phyloP scores from a whole-genome alignment of 2,329 filamentous ascomycete genomes.

The Talaromyces sp. region DNA sequence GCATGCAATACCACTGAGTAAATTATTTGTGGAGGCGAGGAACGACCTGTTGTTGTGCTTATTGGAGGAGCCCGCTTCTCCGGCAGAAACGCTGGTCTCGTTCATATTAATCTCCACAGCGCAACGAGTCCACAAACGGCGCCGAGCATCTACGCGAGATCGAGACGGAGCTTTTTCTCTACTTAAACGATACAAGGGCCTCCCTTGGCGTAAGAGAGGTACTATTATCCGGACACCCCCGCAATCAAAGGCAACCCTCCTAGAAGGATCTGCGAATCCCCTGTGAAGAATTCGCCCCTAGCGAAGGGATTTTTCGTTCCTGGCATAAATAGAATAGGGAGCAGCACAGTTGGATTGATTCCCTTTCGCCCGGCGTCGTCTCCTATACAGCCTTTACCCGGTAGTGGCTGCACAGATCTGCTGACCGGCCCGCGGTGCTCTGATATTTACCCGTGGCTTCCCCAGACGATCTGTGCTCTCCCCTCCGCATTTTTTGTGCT shows the following conservation, averaged over 20 bases:
- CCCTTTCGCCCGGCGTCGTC: background rate
- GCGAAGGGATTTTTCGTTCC: background rate
- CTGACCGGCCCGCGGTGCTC: background rate
- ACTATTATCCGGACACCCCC: background rate
- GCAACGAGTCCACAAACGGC: background rate
- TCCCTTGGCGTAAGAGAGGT: background rate
- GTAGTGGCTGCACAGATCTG: background rate
- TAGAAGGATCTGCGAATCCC: background rate
- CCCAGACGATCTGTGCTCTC: slow-evolving; percentile 10
- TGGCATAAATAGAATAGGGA: background rate
- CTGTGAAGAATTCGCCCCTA: background rate
- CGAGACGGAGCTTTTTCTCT: background rate
- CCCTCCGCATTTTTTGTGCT: background rate
- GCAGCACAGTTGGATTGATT: background rate
- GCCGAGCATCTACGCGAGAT: background rate
- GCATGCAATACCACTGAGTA: background rate
- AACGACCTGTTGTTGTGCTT: background rate
- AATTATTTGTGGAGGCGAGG: background rate
- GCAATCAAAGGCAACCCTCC: background rate
- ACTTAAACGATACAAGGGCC: background rate
- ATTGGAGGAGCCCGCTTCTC: background rate
- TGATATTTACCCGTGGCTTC: slow-evolving; percentile 9
- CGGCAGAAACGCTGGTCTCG: background rate
- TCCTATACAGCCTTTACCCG: background rate
- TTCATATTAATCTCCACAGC: background rate